Evolutionary conservation across 2,329 filamentous ascomycete species (phyloP).

Genomic region (Mycosphaerella sp.): DNA sequence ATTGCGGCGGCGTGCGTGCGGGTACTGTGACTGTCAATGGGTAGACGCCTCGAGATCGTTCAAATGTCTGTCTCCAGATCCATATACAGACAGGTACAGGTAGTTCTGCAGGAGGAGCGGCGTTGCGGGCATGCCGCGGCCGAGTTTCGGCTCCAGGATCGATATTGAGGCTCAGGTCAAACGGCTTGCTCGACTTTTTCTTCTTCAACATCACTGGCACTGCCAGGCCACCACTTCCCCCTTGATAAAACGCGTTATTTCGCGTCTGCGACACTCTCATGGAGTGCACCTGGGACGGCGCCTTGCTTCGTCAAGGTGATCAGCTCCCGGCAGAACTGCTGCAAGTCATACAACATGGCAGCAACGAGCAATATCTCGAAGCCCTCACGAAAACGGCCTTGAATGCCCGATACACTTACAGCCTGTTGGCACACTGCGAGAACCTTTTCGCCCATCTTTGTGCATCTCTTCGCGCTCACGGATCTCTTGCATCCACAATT

Average conservation of each 20-base stretch:
- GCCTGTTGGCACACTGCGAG: conserved; percentile 68
- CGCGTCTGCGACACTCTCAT: conserved; percentile 13
- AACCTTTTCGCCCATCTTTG: conserved; percentile 73
- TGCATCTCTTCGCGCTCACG: conserved; percentile 45
- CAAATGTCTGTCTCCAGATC: too few relatives aligned
- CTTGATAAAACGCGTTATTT: neutral
- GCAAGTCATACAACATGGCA: conserved; percentile 55
- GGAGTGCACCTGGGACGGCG: conserved; percentile 31
- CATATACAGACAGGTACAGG: too few relatives aligned
- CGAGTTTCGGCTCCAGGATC: too few relatives aligned
- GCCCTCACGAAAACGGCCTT: conserved; percentile 65
- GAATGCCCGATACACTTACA: conserved; percentile 62
- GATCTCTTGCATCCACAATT: conserved; percentile 42
- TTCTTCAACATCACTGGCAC: conserved; percentile 3
- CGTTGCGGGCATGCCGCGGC: too few relatives aligned
- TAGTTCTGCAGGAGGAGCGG: neutral
- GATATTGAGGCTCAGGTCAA: too few relatives aligned
- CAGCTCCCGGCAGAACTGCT: conserved; percentile 65
- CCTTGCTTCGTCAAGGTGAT: conserved; percentile 37
- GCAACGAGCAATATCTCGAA: conserved; percentile 62
- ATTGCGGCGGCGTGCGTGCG: conserved; percentile 29
- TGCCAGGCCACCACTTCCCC: neutral
- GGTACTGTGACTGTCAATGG: too few relatives aligned
- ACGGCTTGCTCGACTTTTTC: neutral
- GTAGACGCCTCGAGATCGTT: too few relatives aligned